Base-by-base conservation (phyloP, 139 green algal genomes). In the Chlorella sp. region DNA sequence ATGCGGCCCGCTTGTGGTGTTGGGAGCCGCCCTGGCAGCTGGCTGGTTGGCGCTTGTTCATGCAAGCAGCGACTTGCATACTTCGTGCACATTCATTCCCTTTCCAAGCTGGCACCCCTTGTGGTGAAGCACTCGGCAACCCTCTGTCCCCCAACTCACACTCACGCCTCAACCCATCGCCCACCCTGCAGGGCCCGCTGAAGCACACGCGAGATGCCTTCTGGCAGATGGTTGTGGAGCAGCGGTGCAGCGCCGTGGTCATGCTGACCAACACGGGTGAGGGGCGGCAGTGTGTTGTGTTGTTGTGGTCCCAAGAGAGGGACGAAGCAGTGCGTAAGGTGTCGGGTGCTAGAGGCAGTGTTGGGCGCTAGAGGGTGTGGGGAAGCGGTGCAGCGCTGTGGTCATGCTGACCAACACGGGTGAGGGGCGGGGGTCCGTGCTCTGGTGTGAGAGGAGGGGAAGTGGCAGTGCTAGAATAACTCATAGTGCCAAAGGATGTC, bases 211-310 rank as follows among this genome's bases (percentile, higher is more conserved):
- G 81, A 0, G 89, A 77, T 4, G 83, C 93, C 36, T 97, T 97
- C 79, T 97, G 95, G 95, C 80, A 91, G 83, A 96, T 96, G 94
- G 91, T 95, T 22, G 64, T 83, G 39, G 76, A 97, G 90, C 68
- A 94, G 76, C 37, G 81, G 5, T 91, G 61, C 42, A 12, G 57
- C 60, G 87, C 91, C 22, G 71, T 97, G 19, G 87, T 97, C 66
- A 95, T 94, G 94, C 92, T 97, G 40, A 97, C 95, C 30, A 84
- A 92, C 21, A 26, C 66, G 36, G 61, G 91, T 53, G 91, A 73
- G 28, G 30, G 3, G 69, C 69, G 12, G 69, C 28, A 28, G 12
- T 36, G 69, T 32, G 28, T 36, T 77, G 69, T 77, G 64, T n/a
- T n/a, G n/a, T n/a, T n/a, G n/a, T n/a, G n/a, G n/a, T n/a, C n/a